Evolutionary conservation across 805 yeast species (phyloP), one percentile per base, ranked within the genome.

Genomic region (Cyberlindnera subsufficiens): DNA sequence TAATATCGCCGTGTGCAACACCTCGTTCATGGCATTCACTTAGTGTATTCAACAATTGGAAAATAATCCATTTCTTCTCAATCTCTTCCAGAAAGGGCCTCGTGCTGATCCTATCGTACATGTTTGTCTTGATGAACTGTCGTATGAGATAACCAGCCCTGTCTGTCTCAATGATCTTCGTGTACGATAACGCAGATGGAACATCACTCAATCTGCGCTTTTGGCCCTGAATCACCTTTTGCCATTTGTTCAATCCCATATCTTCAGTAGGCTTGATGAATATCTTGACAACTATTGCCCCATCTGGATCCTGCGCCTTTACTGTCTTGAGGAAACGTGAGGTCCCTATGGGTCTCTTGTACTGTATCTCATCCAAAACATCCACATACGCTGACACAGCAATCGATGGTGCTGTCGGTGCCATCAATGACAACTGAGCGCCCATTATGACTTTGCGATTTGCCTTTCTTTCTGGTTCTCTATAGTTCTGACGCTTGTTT

Each of bases 381-480:
- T 89, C 89, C 25, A 91, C 77, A 53, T 90, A 91, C 1, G 97
- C 90, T 18, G 91, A 88, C 2, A 89, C 73, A 6, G 95, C 96
- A 54, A 91, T 86, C 1, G 96, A 86, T 3, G 95, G 89, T 1
- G 96, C 88, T 3, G 95, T 80, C 11, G 96, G 96, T 9, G 96
- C 86, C 59, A 88, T 66, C 30, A 86, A 69, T 2, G 97, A 90
- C 46, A 91, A 67, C 58, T 85, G 86, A 13, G 86, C 87, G 14
- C 96, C 97, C 97, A 90, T 89, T 34, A 3, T 22, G 11, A 22
- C 11, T 22, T 22, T 22, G 27, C 10, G 27, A 22, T 22, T 22
- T 22, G 27, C 27, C 11, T 22, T 22, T 4, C 33, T 27, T 20
- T 22, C 15, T 9, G 13, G 16, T 30, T 2, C 16, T 30, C 32